Base-by-base conservation (phyloP, 2,329 filamentous ascomycete species). In the Ascochyta clinopodiicola region DNA sequence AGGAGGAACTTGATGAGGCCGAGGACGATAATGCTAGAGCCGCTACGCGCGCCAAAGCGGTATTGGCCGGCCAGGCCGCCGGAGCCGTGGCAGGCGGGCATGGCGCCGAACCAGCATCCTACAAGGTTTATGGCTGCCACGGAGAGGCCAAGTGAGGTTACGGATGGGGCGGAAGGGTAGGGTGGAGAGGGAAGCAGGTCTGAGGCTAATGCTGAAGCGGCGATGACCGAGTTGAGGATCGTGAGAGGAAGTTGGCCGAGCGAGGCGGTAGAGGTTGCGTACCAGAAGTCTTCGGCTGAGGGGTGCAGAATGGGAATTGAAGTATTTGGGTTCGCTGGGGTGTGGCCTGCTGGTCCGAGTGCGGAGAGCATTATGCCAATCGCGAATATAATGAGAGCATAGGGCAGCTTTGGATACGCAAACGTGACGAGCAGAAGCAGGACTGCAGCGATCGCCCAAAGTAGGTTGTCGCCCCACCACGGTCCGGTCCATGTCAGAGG, bases 71-170 rank as follows among this genome's bases (percentile, higher is more conserved):
- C 95, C 0, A 98, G 80, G 0, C 94, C 94, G 2, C 94, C 94
- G 0, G 92, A 92, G 5, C 94, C 94, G 72, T 98, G 95, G 70
- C 95, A 98, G 4, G 95, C 87, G 3, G 94, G 95, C 95, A 97
- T 98, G 5, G 89, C 90, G 43, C 93, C 93, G 67, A 96, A 96
- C 90, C 91, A 96, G 67, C 91, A 93, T 15, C 90, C 89, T 1
- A 89, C 74, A 3, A 97, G 79, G 71, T 98, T 98, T 86, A 96
- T 96, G 2, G 81, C 68, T 0, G 88, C 88, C 4, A 98, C 91
- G 50, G 91, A 96, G 56, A 93, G 73, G 1, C 93, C 94, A 27
- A 98, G 81, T 0, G 87, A 82, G 0, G 91, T 94, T 6, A 92
- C 88, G 0, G 86, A 86, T 0, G 92, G 91, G 0, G 87, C 79